Percentiles rank a stretch among this genome's conserved stretches.
Conservation (phyloP, 2,329 filamentous ascomycete genomes). For the Gnomoniopsis sp. region DNA sequence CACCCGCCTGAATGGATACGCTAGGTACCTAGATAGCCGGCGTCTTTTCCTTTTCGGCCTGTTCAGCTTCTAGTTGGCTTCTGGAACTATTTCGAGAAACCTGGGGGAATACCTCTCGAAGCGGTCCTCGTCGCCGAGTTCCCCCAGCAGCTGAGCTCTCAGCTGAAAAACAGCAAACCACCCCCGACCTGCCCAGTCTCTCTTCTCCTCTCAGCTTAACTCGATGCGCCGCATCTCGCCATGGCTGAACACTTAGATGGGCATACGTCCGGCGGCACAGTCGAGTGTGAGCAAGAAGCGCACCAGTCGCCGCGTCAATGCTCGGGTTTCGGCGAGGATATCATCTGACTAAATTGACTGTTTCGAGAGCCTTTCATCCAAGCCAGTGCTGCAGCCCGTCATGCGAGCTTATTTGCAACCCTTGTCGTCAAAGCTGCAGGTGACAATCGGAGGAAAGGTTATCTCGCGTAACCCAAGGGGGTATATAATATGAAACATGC, state of each 20-base stretch:
- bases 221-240: neutral
- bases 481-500: neutral
- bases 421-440: neutral
- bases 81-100: neutral
- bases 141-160: too few relatives aligned
- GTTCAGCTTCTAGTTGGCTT: neutral
- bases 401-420: conserved; percentile 10
- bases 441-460: neutral
- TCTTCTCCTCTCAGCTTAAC: neutral
- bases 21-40: neutral
- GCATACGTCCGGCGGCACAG: neutral
- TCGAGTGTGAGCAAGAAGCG: neutral
- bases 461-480: neutral
- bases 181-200: neutral
- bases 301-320: neutral
- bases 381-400: neutral
- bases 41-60: neutral
- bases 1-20: neutral
- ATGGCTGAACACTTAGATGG: neutral
- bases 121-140: neutral
- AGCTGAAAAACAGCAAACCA: too few relatives aligned
- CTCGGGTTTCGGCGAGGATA: neutral
- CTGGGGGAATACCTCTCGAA: neutral
- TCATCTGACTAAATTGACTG: neutral
- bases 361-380: neutral